Evolutionary conservation across 768 basidiomycete species (phyloP), one percentile per base, ranked within the genome.

Genomic region (Termitomyces bulborhizus): DNA sequence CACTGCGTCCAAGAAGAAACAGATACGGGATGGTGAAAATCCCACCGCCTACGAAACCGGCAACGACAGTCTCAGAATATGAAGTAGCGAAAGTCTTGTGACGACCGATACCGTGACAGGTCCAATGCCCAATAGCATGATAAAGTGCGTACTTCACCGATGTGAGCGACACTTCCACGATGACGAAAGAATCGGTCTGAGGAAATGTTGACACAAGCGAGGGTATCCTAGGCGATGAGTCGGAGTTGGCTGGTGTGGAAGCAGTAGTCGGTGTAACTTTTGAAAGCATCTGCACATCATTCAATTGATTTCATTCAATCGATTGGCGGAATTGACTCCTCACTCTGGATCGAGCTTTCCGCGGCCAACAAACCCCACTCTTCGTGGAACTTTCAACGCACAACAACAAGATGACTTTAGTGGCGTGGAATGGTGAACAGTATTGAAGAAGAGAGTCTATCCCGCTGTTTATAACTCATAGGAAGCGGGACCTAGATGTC

Each of bases 81-180:
- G 47, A 57, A 32, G 53, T 36, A 26, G 37, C 46, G 37, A 53
- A 54, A 21, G 36, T 29, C 41, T 48, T 26, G 37, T n/a, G n/a
- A 18, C 27, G n/a, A 27, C 48, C 36, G 26, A 27, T 24, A 12
- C 11, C 12, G 24, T 24, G 36, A n/a, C 59, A 40, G 37, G 46
- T 26, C 4, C 46, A 50, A 47, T 56, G 46, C 2, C 58, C 60
- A 43, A 59, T 26, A 21, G 42, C 49, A 27, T 63, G 62, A 51
- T 63, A 63, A 36, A 57, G 49, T 9, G 62, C 62, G 46, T 61
- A 63, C 26, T 63, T 63, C 39, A 63, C 58, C 2, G 62, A 61
- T 41, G 60, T 61, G 54, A 63, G 54, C 7, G 54, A 59, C 40
- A 56, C 54, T 50, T 63, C 60, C 29, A 61, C n/a, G 43, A 63